These are phyloP conservation scores for Asclepias syriaca DNA, from an alignment of 257 asterid genomes.

Conservation along the genomic window DNA sequence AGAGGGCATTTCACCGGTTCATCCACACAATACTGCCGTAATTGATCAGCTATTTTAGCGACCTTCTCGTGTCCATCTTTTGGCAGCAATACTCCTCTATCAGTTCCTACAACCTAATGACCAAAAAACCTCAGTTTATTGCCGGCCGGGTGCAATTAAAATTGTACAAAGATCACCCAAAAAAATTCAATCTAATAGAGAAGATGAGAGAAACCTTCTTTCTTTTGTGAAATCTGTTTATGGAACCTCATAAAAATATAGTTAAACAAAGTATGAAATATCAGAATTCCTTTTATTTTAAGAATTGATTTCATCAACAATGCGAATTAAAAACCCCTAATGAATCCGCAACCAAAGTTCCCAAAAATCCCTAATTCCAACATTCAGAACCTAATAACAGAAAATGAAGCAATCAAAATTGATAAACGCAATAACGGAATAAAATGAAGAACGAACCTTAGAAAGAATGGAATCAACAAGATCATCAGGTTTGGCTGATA, in stretches of 20 bases:
- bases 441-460: conserved; percentile 34
- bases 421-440: neutral
- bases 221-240: too few relatives aligned
- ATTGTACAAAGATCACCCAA: neutral
- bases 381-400: neutral
- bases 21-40: conserved; percentile 56
- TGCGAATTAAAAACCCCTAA: too few relatives aligned
- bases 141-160: neutral
- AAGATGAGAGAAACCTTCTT: too few relatives aligned
- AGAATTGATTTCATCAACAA: too few relatives aligned
- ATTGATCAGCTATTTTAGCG: conserved; percentile 55
- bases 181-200: too few relatives aligned
- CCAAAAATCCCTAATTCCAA: too few relatives aligned
- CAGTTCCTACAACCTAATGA: conserved; percentile 55
- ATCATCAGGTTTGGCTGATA: conserved; percentile 42
- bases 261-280: too few relatives aligned
- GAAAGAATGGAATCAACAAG: conserved; percentile 56
- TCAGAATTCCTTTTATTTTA: too few relatives aligned
- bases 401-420: neutral
- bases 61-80: conserved; percentile 61
- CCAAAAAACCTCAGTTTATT: too few relatives aligned
- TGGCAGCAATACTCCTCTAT: conserved; percentile 61
- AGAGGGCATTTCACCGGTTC: conserved; percentile 88
- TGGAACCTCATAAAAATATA: too few relatives aligned
- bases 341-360: too few relatives aligned